These are phyloP conservation scores for Linaria vulgaris DNA, from an alignment of 257 asterid genomes.

Conservation along the genomic window DNA sequence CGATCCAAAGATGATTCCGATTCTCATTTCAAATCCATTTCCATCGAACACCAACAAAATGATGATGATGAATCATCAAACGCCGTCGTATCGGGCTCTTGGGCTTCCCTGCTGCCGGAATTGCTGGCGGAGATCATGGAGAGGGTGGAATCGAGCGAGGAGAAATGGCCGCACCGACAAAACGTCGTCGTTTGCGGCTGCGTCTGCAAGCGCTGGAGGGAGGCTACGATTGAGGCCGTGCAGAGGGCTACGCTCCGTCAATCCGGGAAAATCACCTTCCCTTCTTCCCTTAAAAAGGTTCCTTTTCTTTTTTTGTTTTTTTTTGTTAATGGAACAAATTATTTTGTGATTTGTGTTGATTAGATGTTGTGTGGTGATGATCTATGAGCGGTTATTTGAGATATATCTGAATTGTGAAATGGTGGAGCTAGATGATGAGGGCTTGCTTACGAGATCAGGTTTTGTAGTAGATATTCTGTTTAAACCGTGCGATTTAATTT, in stretches of 20 bases:
- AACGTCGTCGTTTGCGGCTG: constrained; percentile 88
- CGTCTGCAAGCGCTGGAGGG: constrained; percentile 93
- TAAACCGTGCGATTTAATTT: background rate
- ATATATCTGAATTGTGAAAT: background rate
- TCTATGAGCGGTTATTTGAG: background rate
- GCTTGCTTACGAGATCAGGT: too few relatives aligned
- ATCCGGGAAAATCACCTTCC: constrained; percentile 72
- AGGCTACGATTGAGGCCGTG: constrained; percentile 69
- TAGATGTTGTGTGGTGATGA: background rate
- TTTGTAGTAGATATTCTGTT: background rate
- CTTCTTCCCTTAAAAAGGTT: constrained; percentile 92
- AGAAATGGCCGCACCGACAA: constrained; percentile 78
- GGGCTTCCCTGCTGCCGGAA: constrained; percentile 90
- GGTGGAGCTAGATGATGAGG: too few relatives aligned
- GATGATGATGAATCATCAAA: background rate
- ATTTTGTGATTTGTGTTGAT: background rate
- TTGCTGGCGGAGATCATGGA: constrained; percentile 66
- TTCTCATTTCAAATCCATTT: constrained; percentile 24
- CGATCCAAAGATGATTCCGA: constrained; percentile 49
- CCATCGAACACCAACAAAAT: background rate
- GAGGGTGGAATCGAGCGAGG: constrained; percentile 75
- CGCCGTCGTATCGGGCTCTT: constrained; percentile 34
- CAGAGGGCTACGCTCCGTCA: constrained; percentile 41
- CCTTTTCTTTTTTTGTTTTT: background rate
- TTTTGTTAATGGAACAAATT: too few relatives aligned